Evolutionary conservation across 2,329 filamentous ascomycete species (phyloP).

Genomic region (Macrophomina tecta): DNA sequence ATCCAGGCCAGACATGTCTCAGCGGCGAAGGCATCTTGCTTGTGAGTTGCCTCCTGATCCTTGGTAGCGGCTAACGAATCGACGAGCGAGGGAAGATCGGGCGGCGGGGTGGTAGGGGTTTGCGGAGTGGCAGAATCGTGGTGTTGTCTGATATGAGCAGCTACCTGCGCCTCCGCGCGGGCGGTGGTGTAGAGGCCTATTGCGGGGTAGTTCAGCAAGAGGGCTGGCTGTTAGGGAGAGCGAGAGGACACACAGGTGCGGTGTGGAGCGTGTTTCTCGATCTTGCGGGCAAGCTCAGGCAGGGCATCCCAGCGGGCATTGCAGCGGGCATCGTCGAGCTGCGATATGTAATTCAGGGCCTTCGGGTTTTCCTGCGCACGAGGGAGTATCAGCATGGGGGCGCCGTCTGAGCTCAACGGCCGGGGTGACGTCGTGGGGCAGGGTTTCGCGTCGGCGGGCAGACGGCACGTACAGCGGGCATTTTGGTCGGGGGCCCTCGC

Average conservation of each 20-base stretch:
- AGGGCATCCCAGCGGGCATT: slow-evolving; percentile 86
- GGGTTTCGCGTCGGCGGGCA: slow-evolving; percentile 11
- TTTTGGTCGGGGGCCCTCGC: slow-evolving; percentile 15
- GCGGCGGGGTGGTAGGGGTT: slow-evolving; percentile 32
- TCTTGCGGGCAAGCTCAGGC: slow-evolving; percentile 87
- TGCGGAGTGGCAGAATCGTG: slow-evolving; percentile 50
- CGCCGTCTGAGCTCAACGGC: slow-evolving; percentile 12
- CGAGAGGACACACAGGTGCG: slow-evolving; percentile 71
- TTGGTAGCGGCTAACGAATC: slow-evolving; percentile 16
- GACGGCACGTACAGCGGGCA: slow-evolving; percentile 22
- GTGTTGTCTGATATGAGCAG: slow-evolving; percentile 48
- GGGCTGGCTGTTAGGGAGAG: slow-evolving; percentile 27
- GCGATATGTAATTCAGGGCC: slow-evolving; percentile 78
- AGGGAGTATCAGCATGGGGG: slow-evolving; percentile 13
- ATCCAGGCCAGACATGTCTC: slow-evolving; percentile 85
- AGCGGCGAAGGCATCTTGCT: slow-evolving; percentile 74
- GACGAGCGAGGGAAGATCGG: slow-evolving; percentile 29
- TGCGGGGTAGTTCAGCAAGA: slow-evolving; percentile 11
- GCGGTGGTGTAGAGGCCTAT: slow-evolving; percentile 55
- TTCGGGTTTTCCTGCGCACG: slow-evolving; percentile 68
- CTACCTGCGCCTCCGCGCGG: slow-evolving; percentile 54
- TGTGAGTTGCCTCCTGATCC: slow-evolving; percentile 47
- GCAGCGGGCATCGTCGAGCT: slow-evolving; percentile 85
- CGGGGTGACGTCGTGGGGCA: slow-evolving; percentile 28
- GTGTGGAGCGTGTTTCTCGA: slow-evolving; percentile 89